Evolutionary conservation across 345 rosid genomes (phyloP).

Genomic region (Eucalyptus sp.): DNA sequence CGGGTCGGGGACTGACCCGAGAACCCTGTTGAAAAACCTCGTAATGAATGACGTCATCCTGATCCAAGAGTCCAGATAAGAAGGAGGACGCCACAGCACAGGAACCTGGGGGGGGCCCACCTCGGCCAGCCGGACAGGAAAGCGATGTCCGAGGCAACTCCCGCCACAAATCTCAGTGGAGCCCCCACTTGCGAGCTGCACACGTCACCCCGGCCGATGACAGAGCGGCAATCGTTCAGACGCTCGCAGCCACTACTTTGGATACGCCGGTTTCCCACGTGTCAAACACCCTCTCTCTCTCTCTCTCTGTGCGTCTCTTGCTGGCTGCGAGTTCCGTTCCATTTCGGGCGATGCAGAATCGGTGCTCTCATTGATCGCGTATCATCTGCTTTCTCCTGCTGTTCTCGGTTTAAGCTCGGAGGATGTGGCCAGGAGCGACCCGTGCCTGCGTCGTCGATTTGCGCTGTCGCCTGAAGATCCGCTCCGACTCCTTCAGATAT

Average conservation of each 20-base stretch:
- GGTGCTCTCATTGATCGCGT: background rate
- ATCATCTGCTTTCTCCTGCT: background rate
- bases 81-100: background rate
- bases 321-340: background rate
- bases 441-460: background rate
- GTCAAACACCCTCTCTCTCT: background rate
- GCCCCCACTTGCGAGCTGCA: background rate
- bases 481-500: conserved; percentile 26
- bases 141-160: background rate
- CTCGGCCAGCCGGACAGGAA: background rate
- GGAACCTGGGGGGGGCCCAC: background rate
- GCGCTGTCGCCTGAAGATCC: conserved; percentile 5
- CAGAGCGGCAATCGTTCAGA: background rate
- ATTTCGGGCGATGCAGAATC: background rate
- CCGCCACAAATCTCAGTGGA: background rate
- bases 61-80: background rate
- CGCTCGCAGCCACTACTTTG: background rate
- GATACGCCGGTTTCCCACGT: background rate
- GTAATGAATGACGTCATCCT: background rate
- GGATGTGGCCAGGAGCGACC: background rate
- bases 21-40: background rate
- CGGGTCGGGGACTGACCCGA: background rate
- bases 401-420: background rate
- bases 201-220: background rate
- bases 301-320: background rate